A percentile compares a stretch with the other conserved stretches of the same genome.
Evolutionary conservation across 2,329 filamentous ascomycete species (phyloP).

Genomic region (Arachnopeziza araneosa): DNA sequence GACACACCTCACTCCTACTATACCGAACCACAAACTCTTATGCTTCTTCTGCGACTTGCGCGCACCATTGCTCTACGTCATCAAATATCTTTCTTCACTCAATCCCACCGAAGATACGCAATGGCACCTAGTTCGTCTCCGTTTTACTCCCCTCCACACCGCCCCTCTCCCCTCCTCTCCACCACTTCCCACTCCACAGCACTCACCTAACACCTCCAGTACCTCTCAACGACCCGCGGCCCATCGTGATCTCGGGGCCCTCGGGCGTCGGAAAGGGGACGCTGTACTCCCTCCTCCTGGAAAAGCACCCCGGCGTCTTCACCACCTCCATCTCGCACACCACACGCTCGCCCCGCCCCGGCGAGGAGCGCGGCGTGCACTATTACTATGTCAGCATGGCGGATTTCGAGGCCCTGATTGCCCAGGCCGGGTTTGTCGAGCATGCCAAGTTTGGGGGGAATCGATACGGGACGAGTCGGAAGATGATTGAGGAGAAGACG

Average conservation of each 20-base stretch:
- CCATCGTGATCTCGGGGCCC: constrained; percentile 74
- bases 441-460: constrained; percentile 79
- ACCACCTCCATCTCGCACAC: constrained; percentile 66
- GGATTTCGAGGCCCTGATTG: constrained; percentile 63
- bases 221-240: constrained; percentile 36
- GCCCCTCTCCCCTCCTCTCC: constrained; percentile 11
- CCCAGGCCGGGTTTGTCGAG: constrained; percentile 74
- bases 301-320: constrained; percentile 49
- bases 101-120: constrained; percentile 16
- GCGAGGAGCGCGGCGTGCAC: constrained; percentile 70
- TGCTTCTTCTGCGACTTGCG: constrained; percentile 19
- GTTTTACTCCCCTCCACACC: constrained; percentile 1
- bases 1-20: neutral
- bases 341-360: constrained; percentile 68
- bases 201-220: neutral
- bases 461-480: constrained; percentile 77
- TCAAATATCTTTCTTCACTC: constrained; percentile 14
- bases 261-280: constrained; percentile 79
- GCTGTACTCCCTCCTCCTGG: constrained; percentile 66
- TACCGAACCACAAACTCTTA: constrained; percentile 4
- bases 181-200: neutral
- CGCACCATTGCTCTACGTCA: constrained; percentile 14
- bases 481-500: constrained; percentile 70
- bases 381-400: constrained; percentile 72
- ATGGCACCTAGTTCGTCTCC: constrained; percentile 28